Evolutionary conservation across 306 rosid species (phyloP).

Genomic region (Begonia fuchsioides): DNA sequence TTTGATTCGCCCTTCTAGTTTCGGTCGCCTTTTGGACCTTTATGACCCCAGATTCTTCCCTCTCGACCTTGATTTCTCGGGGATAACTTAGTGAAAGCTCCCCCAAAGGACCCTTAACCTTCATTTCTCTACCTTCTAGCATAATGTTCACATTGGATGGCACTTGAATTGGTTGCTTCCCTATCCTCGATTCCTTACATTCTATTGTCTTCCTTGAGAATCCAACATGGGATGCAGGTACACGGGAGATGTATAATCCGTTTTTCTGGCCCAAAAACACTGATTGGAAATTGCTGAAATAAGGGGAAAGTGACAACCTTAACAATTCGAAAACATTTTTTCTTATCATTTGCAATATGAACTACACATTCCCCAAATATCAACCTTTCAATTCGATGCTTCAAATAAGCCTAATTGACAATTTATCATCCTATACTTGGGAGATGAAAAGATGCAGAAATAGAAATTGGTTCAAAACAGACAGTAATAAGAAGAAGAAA

Average conservation of each 20-base stretch:
- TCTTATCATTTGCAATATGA: too few species aligned
- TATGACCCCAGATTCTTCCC: constrained; percentile 44
- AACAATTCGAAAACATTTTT: too few species aligned
- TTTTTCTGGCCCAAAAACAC: constrained; percentile 51
- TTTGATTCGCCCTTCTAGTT: constrained; percentile 81
- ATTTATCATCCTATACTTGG: too few species aligned
- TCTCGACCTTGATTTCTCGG: constrained; percentile 62
- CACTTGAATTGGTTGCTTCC: constrained; percentile 73
- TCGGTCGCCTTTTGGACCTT: constrained; percentile 65
- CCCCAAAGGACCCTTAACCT: constrained; percentile 86
- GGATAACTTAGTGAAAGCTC: constrained; percentile 72
- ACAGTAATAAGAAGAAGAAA: too few species aligned
- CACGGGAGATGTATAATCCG: constrained; percentile 18
- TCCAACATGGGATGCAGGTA: constrained; percentile 28
- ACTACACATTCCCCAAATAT: too few species aligned
- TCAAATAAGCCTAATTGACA: too few species aligned
- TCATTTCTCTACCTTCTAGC: constrained; percentile 60
- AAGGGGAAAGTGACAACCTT: too few species aligned
- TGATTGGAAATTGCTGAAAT: constrained; percentile 71
- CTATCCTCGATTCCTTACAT: constrained; percentile 93
- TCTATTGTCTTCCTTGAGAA: constrained; percentile 38
- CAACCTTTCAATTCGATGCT: too few species aligned
- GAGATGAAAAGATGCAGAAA: too few species aligned
- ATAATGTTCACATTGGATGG: constrained; percentile 66
- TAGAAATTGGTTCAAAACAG: too few species aligned